Conservation (phyloP, 2,329 filamentous ascomycete genomes). For the Xylaria sp. region DNA sequence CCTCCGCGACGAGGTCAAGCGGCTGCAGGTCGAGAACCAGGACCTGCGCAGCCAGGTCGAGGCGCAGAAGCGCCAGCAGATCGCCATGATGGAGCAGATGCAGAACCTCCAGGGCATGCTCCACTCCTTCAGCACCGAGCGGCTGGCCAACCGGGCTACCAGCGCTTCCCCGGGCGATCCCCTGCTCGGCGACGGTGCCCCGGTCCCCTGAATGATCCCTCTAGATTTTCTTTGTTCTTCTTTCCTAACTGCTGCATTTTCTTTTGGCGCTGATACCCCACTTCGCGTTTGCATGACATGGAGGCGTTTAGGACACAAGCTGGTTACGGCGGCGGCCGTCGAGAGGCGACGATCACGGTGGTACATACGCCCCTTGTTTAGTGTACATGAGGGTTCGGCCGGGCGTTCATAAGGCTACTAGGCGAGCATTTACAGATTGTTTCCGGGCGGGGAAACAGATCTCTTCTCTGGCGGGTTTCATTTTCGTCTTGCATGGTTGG, state of each 20-base stretch:
- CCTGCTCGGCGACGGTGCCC: background rate
- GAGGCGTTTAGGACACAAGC: background rate
- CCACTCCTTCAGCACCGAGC: background rate
- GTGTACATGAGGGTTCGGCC: background rate
- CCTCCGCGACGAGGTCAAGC: constrained; percentile 67
- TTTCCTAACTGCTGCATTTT: background rate
- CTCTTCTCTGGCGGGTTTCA: too few relatives aligned
- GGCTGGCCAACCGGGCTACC: background rate
- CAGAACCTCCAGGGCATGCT: background rate
- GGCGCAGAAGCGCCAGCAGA: constrained; percentile 48
- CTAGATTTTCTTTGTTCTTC: background rate
- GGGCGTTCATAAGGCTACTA: too few relatives aligned
- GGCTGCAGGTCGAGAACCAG: constrained; percentile 66
- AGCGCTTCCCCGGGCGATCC: background rate
- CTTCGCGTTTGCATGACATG: constrained; percentile 3
- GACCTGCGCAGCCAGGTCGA: constrained; percentile 57
- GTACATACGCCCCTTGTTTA: background rate
- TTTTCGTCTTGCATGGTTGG: too few relatives aligned
- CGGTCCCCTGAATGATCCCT: background rate
- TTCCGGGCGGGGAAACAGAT: too few relatives aligned
- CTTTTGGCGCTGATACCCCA: constrained; percentile 6
- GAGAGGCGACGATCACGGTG: background rate
- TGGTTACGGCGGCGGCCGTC: background rate
- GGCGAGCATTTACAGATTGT: too few relatives aligned
- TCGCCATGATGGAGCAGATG: constrained; percentile 25